Base-by-base conservation (phyloP, 2,329 filamentous ascomycete genomes). In the Talaromyces sp. region DNA sequence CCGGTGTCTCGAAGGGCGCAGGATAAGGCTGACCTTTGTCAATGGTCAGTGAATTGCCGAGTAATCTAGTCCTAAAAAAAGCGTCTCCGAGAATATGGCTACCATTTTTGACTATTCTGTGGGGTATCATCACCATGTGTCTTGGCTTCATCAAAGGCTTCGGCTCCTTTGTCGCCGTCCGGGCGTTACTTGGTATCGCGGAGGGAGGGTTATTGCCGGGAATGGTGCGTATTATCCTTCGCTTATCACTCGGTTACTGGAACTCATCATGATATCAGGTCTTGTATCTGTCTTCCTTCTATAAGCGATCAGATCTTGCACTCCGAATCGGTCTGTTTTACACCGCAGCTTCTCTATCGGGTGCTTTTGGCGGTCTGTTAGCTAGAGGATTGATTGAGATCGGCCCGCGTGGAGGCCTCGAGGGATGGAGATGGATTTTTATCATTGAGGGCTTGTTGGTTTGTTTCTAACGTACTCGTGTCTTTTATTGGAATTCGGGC, bases 311-410 rank as follows among this genome's bases (percentile, higher is more conserved):
- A 1, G 86, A 89, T 68, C 78, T 89, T 67, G 86, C 86, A 0
- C 74, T 89, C 43, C 81, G 88, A 4, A 88, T 90, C 59, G 88
- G 87, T 35, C 78, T 90, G 6, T 90, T 90, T 70, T 90, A 89
- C 72, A 89, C 87, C 0, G 86, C 87, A 1, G 87, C 87, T 0
- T 88, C 87, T 1, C 75, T 90, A 5, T 88, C 86, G 0, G 87
- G 87, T 2, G 87, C 87, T 1, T 89, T 89, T 71, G 86, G 86
- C 33, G 87, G 85, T 6, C 79, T 90, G 0, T 78, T 89, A 7
- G 87, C 87, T 8, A 81, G 86, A 10, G 87, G 86, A 0, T 77
- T 90, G 6, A 83, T 84, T 0, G 82, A 84, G n/a, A 88, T 90
- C 65, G 86, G 83, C 0, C 80, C 81, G 0, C 74, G 79, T 3